Evolutionary conservation across 1,284 basidiomycete species (phyloP).

Genomic region (Entoloma clypeatum): DNA sequence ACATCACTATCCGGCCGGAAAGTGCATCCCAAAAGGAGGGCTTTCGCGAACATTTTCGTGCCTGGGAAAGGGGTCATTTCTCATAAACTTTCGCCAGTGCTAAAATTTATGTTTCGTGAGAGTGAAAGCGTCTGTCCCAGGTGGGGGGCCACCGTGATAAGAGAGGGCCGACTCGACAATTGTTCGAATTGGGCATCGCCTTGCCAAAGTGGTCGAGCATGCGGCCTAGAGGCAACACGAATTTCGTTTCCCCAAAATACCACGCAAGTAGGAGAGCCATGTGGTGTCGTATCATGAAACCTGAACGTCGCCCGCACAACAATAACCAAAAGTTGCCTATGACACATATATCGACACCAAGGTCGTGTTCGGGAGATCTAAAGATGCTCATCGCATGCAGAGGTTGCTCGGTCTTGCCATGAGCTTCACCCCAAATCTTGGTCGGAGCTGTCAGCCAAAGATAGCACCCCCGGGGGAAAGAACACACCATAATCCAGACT

Average conservation of each 20-base stretch:
- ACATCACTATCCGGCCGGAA: too few species aligned
- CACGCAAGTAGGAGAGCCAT: slow-evolving; percentile 26
- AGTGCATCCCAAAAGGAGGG: too few species aligned
- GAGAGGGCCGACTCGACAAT: too few species aligned
- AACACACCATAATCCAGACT: slow-evolving; percentile 70
- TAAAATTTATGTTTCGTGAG: too few species aligned
- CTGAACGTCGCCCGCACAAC: slow-evolving; percentile 59
- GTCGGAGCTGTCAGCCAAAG: background rate
- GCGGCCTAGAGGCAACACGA: slow-evolving; percentile 46
- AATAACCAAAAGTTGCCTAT: slow-evolving; percentile 44
- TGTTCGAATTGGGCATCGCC: slow-evolving; percentile 28
- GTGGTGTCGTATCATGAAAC: slow-evolving; percentile 44
- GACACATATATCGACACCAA: slow-evolving; percentile 31
- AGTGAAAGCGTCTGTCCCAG: too few species aligned
- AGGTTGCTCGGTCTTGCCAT: slow-evolving; percentile 29
- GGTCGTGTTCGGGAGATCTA: slow-evolving; percentile 37
- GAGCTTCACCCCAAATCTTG: slow-evolving; percentile 63
- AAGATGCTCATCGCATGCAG: slow-evolving; percentile 26
- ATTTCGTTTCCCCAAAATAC: background rate
- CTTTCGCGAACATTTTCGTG: too few species aligned
- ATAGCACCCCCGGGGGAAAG: background rate
- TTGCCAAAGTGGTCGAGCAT: slow-evolving; percentile 68
- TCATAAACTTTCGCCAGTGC: too few species aligned
- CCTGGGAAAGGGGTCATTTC: too few species aligned
- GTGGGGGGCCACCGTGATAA: too few species aligned